Conservation (phyloP, 2,329 filamentous ascomycete genomes). For the Cladosporium austrohemisphaericum region DNA sequence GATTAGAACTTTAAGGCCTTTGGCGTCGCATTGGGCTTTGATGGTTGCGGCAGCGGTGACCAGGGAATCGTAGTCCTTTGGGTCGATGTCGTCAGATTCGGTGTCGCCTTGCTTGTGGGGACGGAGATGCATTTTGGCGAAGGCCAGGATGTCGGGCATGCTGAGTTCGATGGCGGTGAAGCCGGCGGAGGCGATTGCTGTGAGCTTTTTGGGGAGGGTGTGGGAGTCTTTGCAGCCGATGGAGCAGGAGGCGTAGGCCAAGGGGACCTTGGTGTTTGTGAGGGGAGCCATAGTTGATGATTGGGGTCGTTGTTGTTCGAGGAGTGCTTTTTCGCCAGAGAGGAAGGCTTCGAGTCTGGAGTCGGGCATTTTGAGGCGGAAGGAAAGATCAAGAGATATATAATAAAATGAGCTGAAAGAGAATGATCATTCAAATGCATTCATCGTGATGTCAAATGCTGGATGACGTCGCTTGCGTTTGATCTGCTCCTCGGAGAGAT, state of each 20-base stretch:
- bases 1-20: constrained; percentile 62
- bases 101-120: constrained; percentile 25
- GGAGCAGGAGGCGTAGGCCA: constrained; percentile 56
- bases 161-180: constrained; percentile 70
- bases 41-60: constrained; percentile 54
- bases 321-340: constrained; percentile 11
- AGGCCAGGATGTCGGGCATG: constrained; percentile 67
- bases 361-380: constrained; percentile 15
- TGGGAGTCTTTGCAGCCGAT: constrained; percentile 48
- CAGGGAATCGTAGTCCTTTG: constrained; percentile 59
- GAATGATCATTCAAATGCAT: constrained; percentile 2
- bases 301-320: neutral
- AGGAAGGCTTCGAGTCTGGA: constrained; percentile 17
- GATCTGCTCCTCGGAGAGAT: constrained; percentile 4
- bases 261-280: constrained; percentile 38
- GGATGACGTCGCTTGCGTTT: constrained; percentile 8
- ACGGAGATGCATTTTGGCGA: constrained; percentile 52
- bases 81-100: constrained; percentile 40
- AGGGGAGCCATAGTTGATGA: constrained; percentile 21
- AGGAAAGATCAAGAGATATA: neutral
- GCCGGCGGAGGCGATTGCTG: constrained; percentile 60
- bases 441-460: constrained; percentile 15
- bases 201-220: constrained; percentile 57
- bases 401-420: neutral
- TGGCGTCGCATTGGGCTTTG: constrained; percentile 50